Percentiles rank a stretch among this genome's conserved stretches.
phyloP scores from a whole-genome alignment of 2,329 filamentous ascomycete species.

The Leptographium procerum region DNA sequence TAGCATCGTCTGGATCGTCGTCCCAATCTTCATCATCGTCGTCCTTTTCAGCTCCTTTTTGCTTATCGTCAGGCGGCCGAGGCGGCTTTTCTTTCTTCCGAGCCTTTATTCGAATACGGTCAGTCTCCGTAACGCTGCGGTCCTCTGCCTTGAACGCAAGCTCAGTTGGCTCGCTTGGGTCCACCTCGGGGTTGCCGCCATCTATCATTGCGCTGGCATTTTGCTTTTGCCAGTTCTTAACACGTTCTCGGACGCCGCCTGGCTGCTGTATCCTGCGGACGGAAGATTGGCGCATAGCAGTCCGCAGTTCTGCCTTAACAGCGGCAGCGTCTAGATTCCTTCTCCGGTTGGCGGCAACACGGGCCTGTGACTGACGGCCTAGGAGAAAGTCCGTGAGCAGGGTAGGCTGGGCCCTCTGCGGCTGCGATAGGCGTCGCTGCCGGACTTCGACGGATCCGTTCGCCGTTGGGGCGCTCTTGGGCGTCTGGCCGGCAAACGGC shows the following conservation, averaged over 20 bases:
- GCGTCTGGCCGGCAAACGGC: slow-evolving; percentile 19
- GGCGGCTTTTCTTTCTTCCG: slow-evolving; percentile 29
- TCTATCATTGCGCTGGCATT: slow-evolving; percentile 52
- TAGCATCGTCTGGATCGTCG: slow-evolving; percentile 1
- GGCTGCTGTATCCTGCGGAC: slow-evolving; percentile 50
- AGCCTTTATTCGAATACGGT: slow-evolving; percentile 45
- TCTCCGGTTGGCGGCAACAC: slow-evolving; percentile 40
- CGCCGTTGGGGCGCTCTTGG: slow-evolving; percentile 31
- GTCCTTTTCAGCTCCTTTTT: slow-evolving; percentile 1
- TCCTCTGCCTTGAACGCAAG: slow-evolving; percentile 49
- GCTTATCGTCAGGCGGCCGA: background rate
- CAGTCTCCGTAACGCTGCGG: slow-evolving; percentile 49
- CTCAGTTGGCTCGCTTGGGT: slow-evolving; percentile 48
- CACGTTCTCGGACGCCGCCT: slow-evolving; percentile 62
- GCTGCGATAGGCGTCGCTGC: slow-evolving; percentile 19
- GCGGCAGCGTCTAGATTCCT: slow-evolving; percentile 43
- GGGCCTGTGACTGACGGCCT: slow-evolving; percentile 44
- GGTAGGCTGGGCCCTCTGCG: slow-evolving; percentile 35
- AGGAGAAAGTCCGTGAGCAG: slow-evolving; percentile 46
- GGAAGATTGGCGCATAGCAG: slow-evolving; percentile 47
- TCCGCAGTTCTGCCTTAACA: slow-evolving; percentile 41
- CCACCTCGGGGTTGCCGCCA: slow-evolving; percentile 37
- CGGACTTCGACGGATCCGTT: slow-evolving; percentile 4
- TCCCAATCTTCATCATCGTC: slow-evolving; percentile 12
- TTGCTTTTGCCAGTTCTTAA: slow-evolving; percentile 74